Percentiles rank a stretch among this genome's conserved stretches.
Evolutionary conservation across 2,329 filamentous ascomycete genomes (phyloP).

Genomic region (Akanthomyces dipterigenus): DNA sequence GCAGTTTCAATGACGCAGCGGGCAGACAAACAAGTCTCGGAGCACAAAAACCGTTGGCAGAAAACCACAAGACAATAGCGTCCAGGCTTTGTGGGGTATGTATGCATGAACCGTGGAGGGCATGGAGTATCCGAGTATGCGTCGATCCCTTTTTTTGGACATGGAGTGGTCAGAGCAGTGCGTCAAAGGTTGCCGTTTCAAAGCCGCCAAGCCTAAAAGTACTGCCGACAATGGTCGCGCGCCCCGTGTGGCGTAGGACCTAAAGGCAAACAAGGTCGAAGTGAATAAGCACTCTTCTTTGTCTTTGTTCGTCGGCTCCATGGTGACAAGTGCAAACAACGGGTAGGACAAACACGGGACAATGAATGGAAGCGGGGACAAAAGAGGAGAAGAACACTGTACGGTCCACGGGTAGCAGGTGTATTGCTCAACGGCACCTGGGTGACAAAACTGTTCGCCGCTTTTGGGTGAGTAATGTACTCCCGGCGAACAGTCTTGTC

Average conservation of each 20-base stretch:
- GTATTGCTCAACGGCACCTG: background rate
- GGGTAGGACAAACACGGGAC: background rate
- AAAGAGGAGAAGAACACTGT: background rate
- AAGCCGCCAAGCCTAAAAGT: too few relatives aligned
- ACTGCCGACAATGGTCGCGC: too few relatives aligned
- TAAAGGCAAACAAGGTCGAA: background rate
- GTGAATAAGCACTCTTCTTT: background rate
- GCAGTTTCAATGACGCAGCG: background rate
- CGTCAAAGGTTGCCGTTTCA: too few relatives aligned
- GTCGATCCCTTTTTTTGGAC: too few relatives aligned
- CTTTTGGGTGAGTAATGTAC: too few relatives aligned
- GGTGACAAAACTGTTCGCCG: too few relatives aligned
- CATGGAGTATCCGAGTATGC: too few relatives aligned
- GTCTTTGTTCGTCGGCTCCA: background rate
- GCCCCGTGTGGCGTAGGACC: background rate
- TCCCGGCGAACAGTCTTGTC: too few relatives aligned
- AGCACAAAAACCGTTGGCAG: background rate
- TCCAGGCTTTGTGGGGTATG: too few relatives aligned
- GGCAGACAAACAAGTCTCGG: background rate
- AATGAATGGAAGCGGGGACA: background rate
- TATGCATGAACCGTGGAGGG: too few relatives aligned
- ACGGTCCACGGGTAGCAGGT: background rate
- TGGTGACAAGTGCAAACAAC: background rate
- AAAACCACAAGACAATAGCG: too few relatives aligned
- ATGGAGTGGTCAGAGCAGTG: too few relatives aligned